A percentile compares a stretch with the other conserved stretches of the same genome.
phyloP scores from a whole-genome alignment of 306 rosid species.

The Myrica gale region DNA sequence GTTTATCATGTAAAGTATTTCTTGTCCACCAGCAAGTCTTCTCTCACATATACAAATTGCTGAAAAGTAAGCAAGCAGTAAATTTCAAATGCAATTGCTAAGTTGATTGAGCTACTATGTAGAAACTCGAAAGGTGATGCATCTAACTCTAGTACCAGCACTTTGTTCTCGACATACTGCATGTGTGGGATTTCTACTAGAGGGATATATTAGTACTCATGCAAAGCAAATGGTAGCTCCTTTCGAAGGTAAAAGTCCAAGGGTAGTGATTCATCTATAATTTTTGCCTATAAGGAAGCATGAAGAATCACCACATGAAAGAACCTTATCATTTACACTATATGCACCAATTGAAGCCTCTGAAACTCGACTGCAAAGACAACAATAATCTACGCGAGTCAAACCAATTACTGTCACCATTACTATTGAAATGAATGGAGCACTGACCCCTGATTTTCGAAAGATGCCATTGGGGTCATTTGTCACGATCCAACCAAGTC shows the following conservation, averaged over 20 bases:
- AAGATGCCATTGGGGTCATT: conserved; percentile 50
- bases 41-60: not conserved
- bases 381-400: too few relatives aligned
- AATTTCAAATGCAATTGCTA: not conserved
- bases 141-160: not conserved
- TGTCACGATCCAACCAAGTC: conserved; percentile 63
- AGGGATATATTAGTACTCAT: not conserved
- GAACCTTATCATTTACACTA: not conserved
- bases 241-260: not conserved
- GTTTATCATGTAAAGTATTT: not conserved
- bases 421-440: not conserved
- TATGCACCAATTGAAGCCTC: not conserved
- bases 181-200: not conserved
- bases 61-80: not conserved
- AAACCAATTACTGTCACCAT: too few relatives aligned
- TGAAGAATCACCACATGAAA: not conserved
- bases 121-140: not conserved
- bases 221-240: not conserved
- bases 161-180: not conserved
- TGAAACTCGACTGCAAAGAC: not conserved
- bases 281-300: not conserved
- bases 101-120: not conserved
- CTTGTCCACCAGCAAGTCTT: not conserved
- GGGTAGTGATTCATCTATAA: not conserved
- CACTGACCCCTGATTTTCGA: conserved; percentile 45